Percentiles rank a stretch among this genome's conserved stretches.
Evolutionary conservation across 2,329 filamentous ascomycete species (phyloP).

Genomic region (Moelleriella libera): DNA sequence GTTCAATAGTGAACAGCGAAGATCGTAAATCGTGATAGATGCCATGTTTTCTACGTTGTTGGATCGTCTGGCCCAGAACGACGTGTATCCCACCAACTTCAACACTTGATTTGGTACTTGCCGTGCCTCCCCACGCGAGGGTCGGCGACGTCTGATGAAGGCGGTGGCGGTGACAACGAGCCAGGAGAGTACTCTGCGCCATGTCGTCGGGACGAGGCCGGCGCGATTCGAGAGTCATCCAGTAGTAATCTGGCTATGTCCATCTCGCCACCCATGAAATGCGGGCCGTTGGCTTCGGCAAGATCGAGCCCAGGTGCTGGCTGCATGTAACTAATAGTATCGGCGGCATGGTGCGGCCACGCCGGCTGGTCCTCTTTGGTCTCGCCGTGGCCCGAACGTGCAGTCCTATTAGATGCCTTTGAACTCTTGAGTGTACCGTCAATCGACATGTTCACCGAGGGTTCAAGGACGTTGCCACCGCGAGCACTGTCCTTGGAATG

Average conservation of each 20-base stretch:
- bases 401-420: slow-evolving; percentile 22
- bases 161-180: slow-evolving; percentile 10
- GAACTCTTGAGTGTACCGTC: slow-evolving; percentile 27
- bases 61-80: slow-evolving; percentile 6
- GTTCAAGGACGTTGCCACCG: slow-evolving; percentile 32
- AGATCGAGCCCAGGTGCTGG: slow-evolving; percentile 25
- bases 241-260: slow-evolving; percentile 45
- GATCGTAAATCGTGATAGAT: not conserved
- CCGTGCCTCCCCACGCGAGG: too few species aligned
- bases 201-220: slow-evolving; percentile 11
- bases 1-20: not conserved
- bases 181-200: slow-evolving; percentile 11
- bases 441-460: slow-evolving; percentile 34
- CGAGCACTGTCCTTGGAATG: slow-evolving; percentile 27
- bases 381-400: slow-evolving; percentile 22
- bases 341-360: slow-evolving; percentile 24
- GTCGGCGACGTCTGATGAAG: too few species aligned
- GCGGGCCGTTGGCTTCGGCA: slow-evolving; percentile 22
- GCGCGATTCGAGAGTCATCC: slow-evolving; percentile 26
- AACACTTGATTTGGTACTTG: too few species aligned
- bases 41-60: not conserved
- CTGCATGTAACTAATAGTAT: slow-evolving; percentile 13
- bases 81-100: too few species aligned
- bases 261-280: slow-evolving; percentile 40
- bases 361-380: slow-evolving; percentile 33